Evolutionary conservation across 306 rosid species (phyloP).

Genomic region (Medicago lupulina): DNA sequence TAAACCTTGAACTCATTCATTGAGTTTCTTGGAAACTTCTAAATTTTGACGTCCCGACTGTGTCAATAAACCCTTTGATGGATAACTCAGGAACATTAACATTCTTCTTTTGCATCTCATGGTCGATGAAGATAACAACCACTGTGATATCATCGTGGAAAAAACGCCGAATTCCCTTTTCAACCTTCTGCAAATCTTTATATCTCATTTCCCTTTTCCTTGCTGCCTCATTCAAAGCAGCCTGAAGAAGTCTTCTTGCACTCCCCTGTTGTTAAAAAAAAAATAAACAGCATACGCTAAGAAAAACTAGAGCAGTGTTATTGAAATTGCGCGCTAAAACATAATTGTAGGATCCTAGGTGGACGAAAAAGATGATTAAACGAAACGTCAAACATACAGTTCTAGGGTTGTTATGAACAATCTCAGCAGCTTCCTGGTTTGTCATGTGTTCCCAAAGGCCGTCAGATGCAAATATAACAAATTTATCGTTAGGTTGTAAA

Average conservation of each 20-base stretch:
- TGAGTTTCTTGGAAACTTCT: slow-evolving; percentile 49
- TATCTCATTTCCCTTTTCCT: slow-evolving; percentile 75
- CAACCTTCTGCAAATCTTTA: slow-evolving; percentile 72
- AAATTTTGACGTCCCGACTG: slow-evolving; percentile 76
- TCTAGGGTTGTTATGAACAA: slow-evolving; percentile 71
- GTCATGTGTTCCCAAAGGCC: slow-evolving; percentile 93
- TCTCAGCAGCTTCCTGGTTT: slow-evolving; percentile 79
- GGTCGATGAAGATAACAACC: slow-evolving; percentile 78
- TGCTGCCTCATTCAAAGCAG: slow-evolving; percentile 74
- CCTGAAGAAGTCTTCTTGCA: slow-evolving; percentile 70
- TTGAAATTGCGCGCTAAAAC: background rate
- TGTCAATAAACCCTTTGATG: slow-evolving; percentile 69
- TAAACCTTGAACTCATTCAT: slow-evolving; percentile 49
- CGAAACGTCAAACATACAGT: slow-evolving; percentile 49
- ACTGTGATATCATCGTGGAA: slow-evolving; percentile 86
- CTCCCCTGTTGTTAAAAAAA: slow-evolving; percentile 63
- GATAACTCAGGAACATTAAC: slow-evolving; percentile 67
- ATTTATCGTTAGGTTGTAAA: slow-evolving; percentile 68
- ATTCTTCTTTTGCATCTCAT: slow-evolving; percentile 56
- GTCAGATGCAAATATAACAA: slow-evolving; percentile 87
- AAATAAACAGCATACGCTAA: background rate
- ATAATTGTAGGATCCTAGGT: no score
- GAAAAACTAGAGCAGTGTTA: background rate
- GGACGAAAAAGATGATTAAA: background rate
- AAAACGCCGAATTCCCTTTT: slow-evolving; percentile 69